Evolutionary conservation across 768 basidiomycete species (phyloP), one percentile per base, ranked within the genome.

Genomic region (Dentipellis fragilis): DNA sequence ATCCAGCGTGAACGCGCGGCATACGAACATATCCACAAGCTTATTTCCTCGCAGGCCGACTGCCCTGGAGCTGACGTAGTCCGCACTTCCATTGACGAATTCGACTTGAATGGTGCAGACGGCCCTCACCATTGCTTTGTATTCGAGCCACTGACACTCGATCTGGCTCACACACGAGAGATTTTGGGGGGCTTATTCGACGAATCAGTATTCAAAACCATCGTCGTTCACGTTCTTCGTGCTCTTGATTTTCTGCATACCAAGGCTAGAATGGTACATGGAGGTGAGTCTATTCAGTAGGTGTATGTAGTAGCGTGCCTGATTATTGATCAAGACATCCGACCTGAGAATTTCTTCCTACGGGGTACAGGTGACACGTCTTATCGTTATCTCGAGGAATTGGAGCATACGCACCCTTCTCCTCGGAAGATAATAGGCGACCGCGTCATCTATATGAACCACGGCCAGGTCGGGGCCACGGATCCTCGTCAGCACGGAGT

Each of bases 81-180:
- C 16, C 51, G 56, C 29, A 51, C 29, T 19, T 48, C 22, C 29
- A 49, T 57, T 45, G 56, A 57, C 51, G 35, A 52, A 11, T 57
- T 57, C 21, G 56, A 57, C 14, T 34, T 48, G 10, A n/a, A 23
- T 38, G 16, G 49, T 35, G 40, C 23, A 2, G 34, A 52, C 19
- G 50, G 36, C 17, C 36, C 49, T 19, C 50, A 45, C 17, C 40
- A 48, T 10, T 57, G 56, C 29, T 23, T 57, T 42, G 51, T 57
- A 10, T 34, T 34, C 46, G 40, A 57, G 22, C 56, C 55, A 3
- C 47, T 48, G 12, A 48, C 47, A 12, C 22, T 48, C 9, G 22
- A 23, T n/a, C 47, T 48, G 16, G 40, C 17, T 10, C 40, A 42
- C 17, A 42, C 40, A 42, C 40, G 40, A 42, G 40, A 42, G 40